phyloP scores from a whole-genome alignment of 139 green algal genomes.

The Marvania coccoides region DNA sequence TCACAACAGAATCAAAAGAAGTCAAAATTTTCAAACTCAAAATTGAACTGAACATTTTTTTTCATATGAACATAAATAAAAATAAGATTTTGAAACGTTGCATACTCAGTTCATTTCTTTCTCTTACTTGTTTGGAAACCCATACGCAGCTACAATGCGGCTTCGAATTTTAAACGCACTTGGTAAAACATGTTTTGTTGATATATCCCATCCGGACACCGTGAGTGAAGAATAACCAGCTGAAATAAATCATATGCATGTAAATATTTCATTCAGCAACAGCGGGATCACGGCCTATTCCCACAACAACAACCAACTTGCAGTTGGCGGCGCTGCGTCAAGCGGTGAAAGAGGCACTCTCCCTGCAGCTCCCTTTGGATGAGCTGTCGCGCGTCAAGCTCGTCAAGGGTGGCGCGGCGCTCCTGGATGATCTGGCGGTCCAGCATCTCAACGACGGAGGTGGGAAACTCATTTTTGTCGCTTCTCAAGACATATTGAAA shows the following conservation, averaged over 20 bases:
- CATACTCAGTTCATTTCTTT: neutral
- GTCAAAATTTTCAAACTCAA: too few relatives aligned
- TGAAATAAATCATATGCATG: neutral
- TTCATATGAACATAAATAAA: neutral
- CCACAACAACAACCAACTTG: neutral
- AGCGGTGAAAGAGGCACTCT: neutral
- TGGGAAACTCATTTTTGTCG: neutral
- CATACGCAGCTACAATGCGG: neutral
- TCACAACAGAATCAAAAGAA: too few relatives aligned
- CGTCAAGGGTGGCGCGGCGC: neutral
- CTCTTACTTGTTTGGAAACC: neutral
- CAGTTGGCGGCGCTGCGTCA: neutral
- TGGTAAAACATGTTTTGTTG: neutral
- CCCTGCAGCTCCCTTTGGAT: neutral
- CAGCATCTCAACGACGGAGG: neutral
- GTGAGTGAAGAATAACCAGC: neutral
- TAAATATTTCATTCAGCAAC: neutral
- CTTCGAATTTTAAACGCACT: neutral
- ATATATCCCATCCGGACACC: neutral
- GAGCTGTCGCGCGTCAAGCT: neutral
- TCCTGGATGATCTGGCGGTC: neutral
- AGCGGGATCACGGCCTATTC: neutral
- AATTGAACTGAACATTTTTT: neutral
- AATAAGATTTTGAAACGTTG: slow-evolving; percentile 10
- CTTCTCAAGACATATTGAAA: neutral